A percentile compares a stretch with the other conserved stretches of the same genome.
These are phyloP conservation scores for Phaeolepiota aurea DNA, from an alignment of 768 basidiomycete genomes.

Conservation along the genomic window DNA sequence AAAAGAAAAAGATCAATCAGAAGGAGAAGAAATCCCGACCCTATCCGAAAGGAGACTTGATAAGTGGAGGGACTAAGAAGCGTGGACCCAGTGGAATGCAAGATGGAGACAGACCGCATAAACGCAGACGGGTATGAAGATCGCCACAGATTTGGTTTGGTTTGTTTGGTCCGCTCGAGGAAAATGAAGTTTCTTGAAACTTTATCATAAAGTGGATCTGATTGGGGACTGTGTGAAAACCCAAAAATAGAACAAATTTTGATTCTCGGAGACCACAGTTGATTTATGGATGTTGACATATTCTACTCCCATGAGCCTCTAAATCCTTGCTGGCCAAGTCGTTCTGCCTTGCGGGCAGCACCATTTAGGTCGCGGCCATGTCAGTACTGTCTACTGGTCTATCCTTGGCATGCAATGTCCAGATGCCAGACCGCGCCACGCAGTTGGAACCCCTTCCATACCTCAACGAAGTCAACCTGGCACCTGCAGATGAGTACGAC, in stretches of 20 bases:
- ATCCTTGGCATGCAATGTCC: neutral
- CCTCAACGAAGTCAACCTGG: conserved; percentile 4
- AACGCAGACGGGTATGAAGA: conserved; percentile 3
- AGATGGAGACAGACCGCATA: conserved; percentile 7
- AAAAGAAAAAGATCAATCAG: conserved; percentile 76
- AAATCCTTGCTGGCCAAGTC: neutral
- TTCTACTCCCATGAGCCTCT: neutral
- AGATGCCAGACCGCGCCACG: neutral
- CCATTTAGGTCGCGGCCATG: neutral
- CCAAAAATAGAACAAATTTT: neutral
- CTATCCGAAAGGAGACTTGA: conserved; percentile 28
- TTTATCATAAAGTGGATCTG: too few species aligned
- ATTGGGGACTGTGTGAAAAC: neutral
- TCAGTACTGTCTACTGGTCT: too few species aligned
- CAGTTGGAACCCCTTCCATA: conserved; percentile 2
- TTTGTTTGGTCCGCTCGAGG: neutral
- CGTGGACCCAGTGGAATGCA: conserved; percentile 6
- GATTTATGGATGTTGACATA: too few species aligned
- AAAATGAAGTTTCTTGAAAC: too few species aligned
- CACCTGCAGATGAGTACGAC: conserved; percentile 13
- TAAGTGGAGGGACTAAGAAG: too few species aligned
- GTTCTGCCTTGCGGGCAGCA: neutral
- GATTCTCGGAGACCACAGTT: neutral
- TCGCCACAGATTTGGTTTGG: neutral
- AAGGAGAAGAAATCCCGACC: conserved; percentile 87